Evolutionary conservation across 257 asterid genomes (phyloP).

Genomic region (Solanum dulcamara): DNA sequence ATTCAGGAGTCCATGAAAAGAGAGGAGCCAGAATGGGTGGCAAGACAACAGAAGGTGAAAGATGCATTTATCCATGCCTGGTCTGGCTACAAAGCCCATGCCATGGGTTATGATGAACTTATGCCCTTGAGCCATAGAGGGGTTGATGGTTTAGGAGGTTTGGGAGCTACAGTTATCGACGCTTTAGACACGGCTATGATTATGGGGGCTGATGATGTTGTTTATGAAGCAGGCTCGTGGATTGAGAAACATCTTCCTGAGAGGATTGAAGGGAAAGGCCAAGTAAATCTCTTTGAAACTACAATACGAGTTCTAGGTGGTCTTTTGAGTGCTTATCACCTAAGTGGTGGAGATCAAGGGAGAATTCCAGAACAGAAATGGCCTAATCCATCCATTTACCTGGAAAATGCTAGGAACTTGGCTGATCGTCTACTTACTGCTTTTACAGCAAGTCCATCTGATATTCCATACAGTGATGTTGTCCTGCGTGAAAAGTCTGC

Average conservation of each 20-base stretch:
- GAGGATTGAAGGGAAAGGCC: conserved; percentile 64
- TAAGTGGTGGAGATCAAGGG: conserved; percentile 60
- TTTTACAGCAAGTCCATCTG: conserved; percentile 74
- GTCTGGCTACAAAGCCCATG: conserved; percentile 68
- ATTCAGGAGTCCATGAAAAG: conserved; percentile 19
- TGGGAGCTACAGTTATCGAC: conserved; percentile 91
- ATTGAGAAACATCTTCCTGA: conserved; percentile 59
- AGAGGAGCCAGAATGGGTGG: conserved; percentile 46
- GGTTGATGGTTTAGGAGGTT: conserved; percentile 77
- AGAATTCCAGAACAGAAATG: conserved; percentile 35
- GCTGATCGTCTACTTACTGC: conserved; percentile 80
- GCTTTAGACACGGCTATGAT: conserved; percentile 95
- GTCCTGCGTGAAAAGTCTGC: conserved; percentile 63
- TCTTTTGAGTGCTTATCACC: conserved; percentile 91
- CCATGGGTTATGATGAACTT: conserved; percentile 94
- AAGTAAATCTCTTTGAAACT: conserved; percentile 90
- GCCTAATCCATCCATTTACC: conserved; percentile 68
- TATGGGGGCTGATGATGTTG: conserved; percentile 75
- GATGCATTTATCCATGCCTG: conserved; percentile 86
- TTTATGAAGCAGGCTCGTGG: conserved; percentile 85
- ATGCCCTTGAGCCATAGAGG: conserved; percentile 88
- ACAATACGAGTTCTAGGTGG: conserved; percentile 90
- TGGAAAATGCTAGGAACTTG: conserved; percentile 78
- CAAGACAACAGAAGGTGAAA: conserved; percentile 67
- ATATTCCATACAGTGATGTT: conserved; percentile 82